Evolutionary conservation across 2,329 filamentous ascomycete species (phyloP), one percentile per base, ranked within the genome.

Genomic region (Monosporascus sp.): DNA sequence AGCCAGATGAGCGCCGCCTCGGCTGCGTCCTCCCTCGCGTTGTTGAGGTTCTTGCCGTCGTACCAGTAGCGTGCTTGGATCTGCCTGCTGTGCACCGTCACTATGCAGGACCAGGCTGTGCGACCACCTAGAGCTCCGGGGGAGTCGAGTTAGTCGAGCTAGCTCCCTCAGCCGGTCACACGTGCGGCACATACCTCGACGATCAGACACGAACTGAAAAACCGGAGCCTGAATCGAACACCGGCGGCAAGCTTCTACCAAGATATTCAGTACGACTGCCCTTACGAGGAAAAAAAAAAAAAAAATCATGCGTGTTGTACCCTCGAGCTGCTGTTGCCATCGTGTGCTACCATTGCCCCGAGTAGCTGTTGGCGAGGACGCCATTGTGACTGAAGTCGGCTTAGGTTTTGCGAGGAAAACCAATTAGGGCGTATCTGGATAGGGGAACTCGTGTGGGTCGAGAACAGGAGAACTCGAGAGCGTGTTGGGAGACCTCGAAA

Each of bases 1-100:
- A 89, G 70, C 72, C 78, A 80, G 65, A 78, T 80, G 56, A 88
- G 70, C 26, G 91, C 91, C 57, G 88, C 81, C 72, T 96, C 90
- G 59, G 91, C 91, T n/a, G 90, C 91, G 68, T 96, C 91, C 71
- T 96, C 91, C 72, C 84, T 87, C 54, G 91, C 91, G 66, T 95
- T 95, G 76, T 92, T 84, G 70, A 93, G 79, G 67, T 90, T 91
- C 68, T 90, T 85, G 56, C 91, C 91, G 70, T 95, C 91, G 72
- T 96, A 96, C 90, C 90, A 96, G 73, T 85, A 96, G 58, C 90
- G 83, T 47, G 91, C 91, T n/a, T 79, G 68, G 63, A 89, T 79
- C 47, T 74, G 78, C 49, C 79, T 74, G 51, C 85, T 86, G 62
- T 82, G 77, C 54, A 96, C 81, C n/a, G 78, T 84, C 54, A 96